Evolutionary conservation across 2,329 filamentous ascomycete species (phyloP).

Genomic region (Talaromyces sp.): DNA sequence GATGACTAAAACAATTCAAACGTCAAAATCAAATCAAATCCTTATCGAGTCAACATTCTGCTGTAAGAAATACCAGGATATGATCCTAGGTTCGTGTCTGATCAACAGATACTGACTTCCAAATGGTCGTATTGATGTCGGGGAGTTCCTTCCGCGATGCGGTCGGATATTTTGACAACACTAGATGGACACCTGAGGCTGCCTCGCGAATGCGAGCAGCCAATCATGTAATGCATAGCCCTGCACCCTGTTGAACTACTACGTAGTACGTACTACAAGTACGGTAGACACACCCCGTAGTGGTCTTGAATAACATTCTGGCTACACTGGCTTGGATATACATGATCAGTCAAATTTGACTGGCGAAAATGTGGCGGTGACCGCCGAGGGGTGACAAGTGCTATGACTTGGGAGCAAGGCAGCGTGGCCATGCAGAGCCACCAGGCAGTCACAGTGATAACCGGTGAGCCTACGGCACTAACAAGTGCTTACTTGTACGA

Average conservation of each 20-base stretch:
- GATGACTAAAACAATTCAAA: neutral
- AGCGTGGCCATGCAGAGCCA: neutral
- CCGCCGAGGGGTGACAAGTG: neutral
- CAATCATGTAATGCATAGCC: neutral
- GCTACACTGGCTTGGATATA: neutral
- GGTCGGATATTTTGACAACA: slow-evolving; percentile 2
- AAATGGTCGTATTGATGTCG: neutral
- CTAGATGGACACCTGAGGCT: slow-evolving; percentile 1
- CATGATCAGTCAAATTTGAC: neutral
- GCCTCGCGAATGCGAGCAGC: neutral
- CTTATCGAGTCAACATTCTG: neutral
- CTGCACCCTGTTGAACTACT: neutral
- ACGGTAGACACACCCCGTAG: neutral
- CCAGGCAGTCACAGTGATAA: neutral
- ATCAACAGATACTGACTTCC: neutral
- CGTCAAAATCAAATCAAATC: neutral
- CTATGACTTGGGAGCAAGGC: neutral
- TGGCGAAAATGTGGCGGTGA: neutral
- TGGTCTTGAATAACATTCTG: neutral
- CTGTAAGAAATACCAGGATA: neutral
- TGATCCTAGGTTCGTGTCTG: neutral
- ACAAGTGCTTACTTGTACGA: neutral
- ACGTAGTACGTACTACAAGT: neutral
- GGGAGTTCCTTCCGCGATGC: neutral
- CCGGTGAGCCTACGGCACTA: neutral